Evolutionary conservation across 1,284 basidiomycete genomes (phyloP), one percentile per base, ranked within the genome.

Genomic region (Gomphus bonarii): DNA sequence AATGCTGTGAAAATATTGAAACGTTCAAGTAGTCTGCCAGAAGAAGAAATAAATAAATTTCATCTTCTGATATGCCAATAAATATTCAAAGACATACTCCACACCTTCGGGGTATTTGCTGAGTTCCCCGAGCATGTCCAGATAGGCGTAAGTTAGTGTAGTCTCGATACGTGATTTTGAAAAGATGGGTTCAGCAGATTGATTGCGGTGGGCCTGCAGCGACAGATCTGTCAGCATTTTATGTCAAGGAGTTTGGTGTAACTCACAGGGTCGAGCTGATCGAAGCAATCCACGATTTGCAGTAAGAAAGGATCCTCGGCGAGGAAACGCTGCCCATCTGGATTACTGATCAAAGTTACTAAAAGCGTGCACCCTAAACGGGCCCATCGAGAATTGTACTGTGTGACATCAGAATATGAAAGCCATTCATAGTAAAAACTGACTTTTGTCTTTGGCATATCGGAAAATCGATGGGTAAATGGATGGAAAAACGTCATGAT

Each of bases 401-500:
- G 63, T 28, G 43, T 53, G 56, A 7, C 50, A 22, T 54, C 10
- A 47, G 18, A 38, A 40, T n/a, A 46, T 11, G 18, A 36, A 30
- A 14, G 36, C 11, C 9, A 22, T 42, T 16, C 18, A 35, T 28
- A 25, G 20, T 35, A 43, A 8, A 3, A 20, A 64, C 75, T 58
- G 61, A 87, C 90, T 69, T 83, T 85, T 31, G 75, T 85, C 59
- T 81, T 81, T 31, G 82, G 81, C 65, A 97, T 78, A 64, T 90
- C 85, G 8, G 91, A 88, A 70, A 97, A 99, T 31, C 89, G 82
- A 66, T 85, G 82, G 49, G 53, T 86, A 68, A 90, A 89, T 0
- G 97, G 97, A 68, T 97, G 90, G 66, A 88, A 97, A 74, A 99
- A 99, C 1, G 84, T 80, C 75, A 97, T 84, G 16, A 99, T 72